Base-by-base conservation (phyloP, 257 asterid genomes). In the Solanum paucissectum region DNA sequence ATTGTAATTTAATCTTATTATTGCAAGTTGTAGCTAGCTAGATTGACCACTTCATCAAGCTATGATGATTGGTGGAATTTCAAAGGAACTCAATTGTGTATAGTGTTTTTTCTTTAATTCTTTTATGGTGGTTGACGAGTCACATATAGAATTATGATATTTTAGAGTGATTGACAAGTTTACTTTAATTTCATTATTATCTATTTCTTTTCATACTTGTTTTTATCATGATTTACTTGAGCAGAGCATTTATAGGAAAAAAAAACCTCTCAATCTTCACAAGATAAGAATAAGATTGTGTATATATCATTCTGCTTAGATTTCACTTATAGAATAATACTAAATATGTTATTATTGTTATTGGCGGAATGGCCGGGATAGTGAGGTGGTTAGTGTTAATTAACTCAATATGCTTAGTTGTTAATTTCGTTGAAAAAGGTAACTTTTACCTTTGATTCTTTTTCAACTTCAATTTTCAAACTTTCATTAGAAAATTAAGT, bases 301-400 rank as follows among this genome's bases (percentile, higher is more conserved):
- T 16, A 2, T 16, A 52, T 2, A 52, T 16, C 3, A 16, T 16
- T 6, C 60, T 52, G 1, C 4, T 49, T 7, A 13, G 7, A 13
- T 12, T 49, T 16, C 3, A 5, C 9, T 49, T 49, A 49, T 49
- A 14, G 3, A 14, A 0, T 49, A 11, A 42, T 42, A 42, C 1
- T 49, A 16, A 52, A 52, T 52, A 52, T 52, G 1, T 52, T 52
- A 2, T 52, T 52, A 16, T 16, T 16, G 23, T 16, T 52, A 16
- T 5, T 0, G 3, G 0, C 0, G 9, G 23, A 2, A 16, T 16
- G 60, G 23, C 55, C 6, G 2, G 55, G 55, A 12, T 12, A 12
- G 18, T 46, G 55, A 4, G 23, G 60, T 52, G 3, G 9, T 52
- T 16, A 52, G 9, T 16, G 60, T 49, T 49, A 16, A 49, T 49